Percentiles rank a stretch among this genome's conserved stretches.
Conservation (phyloP, 2,329 filamentous ascomycete genomes). For the Samsoniella hepiali region DNA sequence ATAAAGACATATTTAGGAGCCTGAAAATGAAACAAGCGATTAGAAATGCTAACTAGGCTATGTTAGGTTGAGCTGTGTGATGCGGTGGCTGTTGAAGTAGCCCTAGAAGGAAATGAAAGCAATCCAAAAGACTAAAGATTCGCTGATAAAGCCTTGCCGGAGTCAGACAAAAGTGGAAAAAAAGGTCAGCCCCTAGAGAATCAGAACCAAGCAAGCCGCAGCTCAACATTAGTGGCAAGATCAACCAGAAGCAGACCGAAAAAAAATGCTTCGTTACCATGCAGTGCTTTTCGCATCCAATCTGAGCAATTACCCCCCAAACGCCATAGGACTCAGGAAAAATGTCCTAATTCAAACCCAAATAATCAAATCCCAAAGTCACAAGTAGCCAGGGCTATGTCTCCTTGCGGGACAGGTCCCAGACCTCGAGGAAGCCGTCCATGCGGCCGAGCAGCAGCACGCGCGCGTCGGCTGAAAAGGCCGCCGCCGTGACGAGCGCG, state of each 20-base stretch:
- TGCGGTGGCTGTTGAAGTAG: conserved; percentile 10
- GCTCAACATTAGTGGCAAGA: too few species aligned
- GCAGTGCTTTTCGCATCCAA: conserved; percentile 4
- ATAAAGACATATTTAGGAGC: not conserved
- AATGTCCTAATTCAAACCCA: not conserved
- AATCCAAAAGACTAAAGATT: not conserved
- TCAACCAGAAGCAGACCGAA: not conserved
- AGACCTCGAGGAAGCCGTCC: conserved; percentile 34
- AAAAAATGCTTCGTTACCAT: conserved; percentile 1
- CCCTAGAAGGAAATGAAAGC: not conserved
- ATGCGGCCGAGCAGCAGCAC: conserved; percentile 34
- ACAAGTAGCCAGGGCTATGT: not conserved
- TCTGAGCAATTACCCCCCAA: not conserved
- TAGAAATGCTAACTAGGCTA: not conserved
- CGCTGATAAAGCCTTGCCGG: not conserved
- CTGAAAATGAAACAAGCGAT: not conserved
- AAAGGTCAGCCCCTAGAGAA: not conserved
- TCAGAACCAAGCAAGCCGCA: not conserved
- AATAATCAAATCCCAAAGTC: not conserved
- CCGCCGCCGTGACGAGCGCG: conserved; percentile 34
- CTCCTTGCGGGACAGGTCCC: conserved; percentile 26
- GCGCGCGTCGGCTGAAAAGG: conserved; percentile 32
- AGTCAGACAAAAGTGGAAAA: not conserved
- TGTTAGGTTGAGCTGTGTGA: conserved; percentile 6
- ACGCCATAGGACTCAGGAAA: not conserved